Conservation (phyloP, 2,329 filamentous ascomycete species). For the Shiraia bambusicola region DNA sequence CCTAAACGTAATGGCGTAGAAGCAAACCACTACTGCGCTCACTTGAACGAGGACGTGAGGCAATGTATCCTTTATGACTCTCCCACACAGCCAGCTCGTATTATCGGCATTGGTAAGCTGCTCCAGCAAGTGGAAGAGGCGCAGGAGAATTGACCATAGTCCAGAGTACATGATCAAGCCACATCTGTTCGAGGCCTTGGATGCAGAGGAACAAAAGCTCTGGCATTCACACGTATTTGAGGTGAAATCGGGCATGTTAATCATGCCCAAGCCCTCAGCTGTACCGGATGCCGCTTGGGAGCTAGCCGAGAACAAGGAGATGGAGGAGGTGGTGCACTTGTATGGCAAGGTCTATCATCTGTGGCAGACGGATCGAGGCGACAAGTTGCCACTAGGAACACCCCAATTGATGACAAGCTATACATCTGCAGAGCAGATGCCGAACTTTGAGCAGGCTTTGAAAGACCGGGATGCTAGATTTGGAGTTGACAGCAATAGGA, state of each 20-base stretch:
- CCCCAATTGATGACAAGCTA: slow-evolving; percentile 68
- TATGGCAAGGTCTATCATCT: slow-evolving; percentile 86
- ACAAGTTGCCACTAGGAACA: slow-evolving; percentile 61
- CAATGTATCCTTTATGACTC: slow-evolving; percentile 86
- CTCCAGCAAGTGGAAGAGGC: background rate
- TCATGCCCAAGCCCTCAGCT: slow-evolving; percentile 64
- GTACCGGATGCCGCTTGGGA: slow-evolving; percentile 69
- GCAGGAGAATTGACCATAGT: background rate
- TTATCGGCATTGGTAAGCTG: slow-evolving; percentile 66
- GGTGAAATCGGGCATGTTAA: slow-evolving; percentile 76
- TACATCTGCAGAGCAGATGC: slow-evolving; percentile 53
- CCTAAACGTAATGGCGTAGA: slow-evolving; percentile 66
- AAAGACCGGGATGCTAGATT: slow-evolving; percentile 57
- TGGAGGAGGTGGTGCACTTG: slow-evolving; percentile 71
- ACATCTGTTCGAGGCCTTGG: slow-evolving; percentile 66
- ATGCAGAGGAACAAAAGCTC: slow-evolving; percentile 66
- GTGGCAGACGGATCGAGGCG: slow-evolving; percentile 79
- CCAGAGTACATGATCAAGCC: slow-evolving; percentile 80
- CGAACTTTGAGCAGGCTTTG: slow-evolving; percentile 48
- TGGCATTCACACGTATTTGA: slow-evolving; percentile 81
- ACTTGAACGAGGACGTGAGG: slow-evolving; percentile 73
- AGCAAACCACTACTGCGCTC: slow-evolving; percentile 82
- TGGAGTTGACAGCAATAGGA: slow-evolving; percentile 53
- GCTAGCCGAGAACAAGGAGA: slow-evolving; percentile 73
- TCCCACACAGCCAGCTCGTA: slow-evolving; percentile 63